Evolutionary conservation across 2,329 filamentous ascomycete genomes (phyloP).

Genomic region (Calonectria fujianensis): DNA sequence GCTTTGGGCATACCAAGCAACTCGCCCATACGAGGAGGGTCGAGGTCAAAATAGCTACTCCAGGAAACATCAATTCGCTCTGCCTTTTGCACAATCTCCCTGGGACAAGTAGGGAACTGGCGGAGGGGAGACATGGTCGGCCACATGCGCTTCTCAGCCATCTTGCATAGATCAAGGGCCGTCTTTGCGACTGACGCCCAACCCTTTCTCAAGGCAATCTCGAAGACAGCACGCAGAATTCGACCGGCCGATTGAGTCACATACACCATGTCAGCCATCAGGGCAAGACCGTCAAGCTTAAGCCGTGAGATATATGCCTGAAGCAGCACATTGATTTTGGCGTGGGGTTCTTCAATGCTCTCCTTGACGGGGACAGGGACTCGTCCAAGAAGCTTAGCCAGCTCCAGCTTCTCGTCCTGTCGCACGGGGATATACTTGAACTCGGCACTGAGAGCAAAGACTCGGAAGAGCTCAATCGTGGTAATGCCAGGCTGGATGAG

Average conservation of each 20-base stretch:
- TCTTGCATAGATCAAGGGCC: slow-evolving; percentile 96
- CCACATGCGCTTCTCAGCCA: slow-evolving; percentile 99
- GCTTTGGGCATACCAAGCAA: slow-evolving; percentile 92
- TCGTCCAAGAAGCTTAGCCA: slow-evolving; percentile 90
- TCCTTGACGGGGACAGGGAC: slow-evolving; percentile 99
- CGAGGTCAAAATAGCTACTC: slow-evolving; percentile 95
- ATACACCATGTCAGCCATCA: slow-evolving; percentile 99
- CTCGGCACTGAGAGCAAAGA: slow-evolving; percentile 96
- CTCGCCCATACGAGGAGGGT: slow-evolving; percentile 97
- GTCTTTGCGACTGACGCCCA: slow-evolving; percentile 96
- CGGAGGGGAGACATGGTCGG: slow-evolving; percentile 97
- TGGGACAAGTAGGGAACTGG: slow-evolving; percentile 88
- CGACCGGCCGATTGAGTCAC: slow-evolving; percentile 98
- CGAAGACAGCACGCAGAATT: slow-evolving; percentile 95
- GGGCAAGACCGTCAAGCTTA: slow-evolving; percentile 92
- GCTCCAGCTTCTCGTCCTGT: slow-evolving; percentile 97
- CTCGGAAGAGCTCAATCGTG: slow-evolving; percentile 95
- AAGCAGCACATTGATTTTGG: slow-evolving; percentile 97
- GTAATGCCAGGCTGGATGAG: slow-evolving; percentile 95
- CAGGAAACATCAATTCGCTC: slow-evolving; percentile 97
- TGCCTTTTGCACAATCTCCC: slow-evolving; percentile 92
- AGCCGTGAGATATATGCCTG: slow-evolving; percentile 98
- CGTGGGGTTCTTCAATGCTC: slow-evolving; percentile 95
- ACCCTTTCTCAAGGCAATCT: slow-evolving; percentile 97
- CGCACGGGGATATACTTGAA: slow-evolving; percentile 99